phyloP scores from a whole-genome alignment of 1,284 basidiomycete species.

The Albatrellus sp. region DNA sequence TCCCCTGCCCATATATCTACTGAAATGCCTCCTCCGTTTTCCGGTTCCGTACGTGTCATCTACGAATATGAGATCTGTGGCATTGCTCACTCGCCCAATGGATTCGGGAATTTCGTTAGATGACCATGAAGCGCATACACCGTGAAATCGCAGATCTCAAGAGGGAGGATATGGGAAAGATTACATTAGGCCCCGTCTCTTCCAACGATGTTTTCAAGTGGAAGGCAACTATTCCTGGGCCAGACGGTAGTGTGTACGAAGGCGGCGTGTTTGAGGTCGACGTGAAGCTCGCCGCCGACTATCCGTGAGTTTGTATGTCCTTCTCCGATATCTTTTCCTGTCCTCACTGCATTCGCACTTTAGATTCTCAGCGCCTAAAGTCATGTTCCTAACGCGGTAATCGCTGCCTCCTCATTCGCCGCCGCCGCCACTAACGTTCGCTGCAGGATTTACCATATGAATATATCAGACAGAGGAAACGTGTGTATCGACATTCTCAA shows the following conservation, averaged over 20 bases:
- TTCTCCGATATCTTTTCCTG: not conserved
- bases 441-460: conserved; percentile 83
- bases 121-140: conserved; percentile 78
- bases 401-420: conserved; percentile 11
- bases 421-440: not conserved
- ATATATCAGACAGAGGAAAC: conserved; percentile 66
- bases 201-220: conserved; percentile 38
- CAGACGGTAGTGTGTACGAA: conserved; percentile 79
- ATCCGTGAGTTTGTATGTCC: conserved; percentile 53
- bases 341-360: conserved; percentile 6
- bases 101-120: conserved; percentile 28
- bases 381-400: conserved; percentile 65
- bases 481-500: conserved; percentile 80
- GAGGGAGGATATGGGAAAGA: conserved; percentile 74
- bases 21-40: too few relatives aligned
- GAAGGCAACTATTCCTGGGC: conserved; percentile 60
- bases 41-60: not conserved
- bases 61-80: not conserved
- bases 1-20: too few relatives aligned
- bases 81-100: not conserved
- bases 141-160: conserved; percentile 76
- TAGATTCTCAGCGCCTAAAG: conserved; percentile 77
- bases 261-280: conserved; percentile 75
- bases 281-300: conserved; percentile 62
- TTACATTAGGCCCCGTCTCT: conserved; percentile 51